Percentiles rank a stretch among this genome's conserved stretches.
Evolutionary conservation across 2,329 filamentous ascomycete species (phyloP).

Genomic region (Eurotiales sp.): DNA sequence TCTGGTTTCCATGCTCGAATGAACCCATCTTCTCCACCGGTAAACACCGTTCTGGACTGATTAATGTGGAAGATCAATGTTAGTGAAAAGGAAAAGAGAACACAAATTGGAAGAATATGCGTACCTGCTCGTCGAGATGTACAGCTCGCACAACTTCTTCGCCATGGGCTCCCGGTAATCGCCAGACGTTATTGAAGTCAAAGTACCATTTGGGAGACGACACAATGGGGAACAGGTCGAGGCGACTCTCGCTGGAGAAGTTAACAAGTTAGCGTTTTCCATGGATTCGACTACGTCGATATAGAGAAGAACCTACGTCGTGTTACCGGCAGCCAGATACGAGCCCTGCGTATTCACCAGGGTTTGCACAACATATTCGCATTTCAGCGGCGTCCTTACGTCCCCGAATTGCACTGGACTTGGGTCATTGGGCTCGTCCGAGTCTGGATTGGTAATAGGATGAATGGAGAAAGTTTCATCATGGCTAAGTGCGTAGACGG

Average conservation of each 20-base stretch:
- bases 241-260: conserved; percentile 31
- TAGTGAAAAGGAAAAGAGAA: not conserved
- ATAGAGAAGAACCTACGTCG: conserved; percentile 39
- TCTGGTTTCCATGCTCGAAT: conserved; percentile 36
- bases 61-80: not conserved
- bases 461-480: conserved; percentile 61
- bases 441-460: conserved; percentile 48
- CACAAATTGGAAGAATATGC: not conserved
- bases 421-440: conserved; percentile 40
- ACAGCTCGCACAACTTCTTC: conserved; percentile 47
- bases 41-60: conserved; percentile 40
- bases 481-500: conserved; percentile 58
- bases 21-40: conserved; percentile 44
- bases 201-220: conserved; percentile 36
- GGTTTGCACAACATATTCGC: conserved; percentile 59
- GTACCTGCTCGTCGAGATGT: conserved; percentile 42
- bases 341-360: conserved; percentile 41
- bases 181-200: conserved; percentile 38
- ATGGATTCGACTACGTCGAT: too few relatives aligned
- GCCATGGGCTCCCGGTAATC: conserved; percentile 45
- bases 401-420: conserved; percentile 52
- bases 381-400: conserved; percentile 51
- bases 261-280: not conserved
- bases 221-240: conserved; percentile 42
- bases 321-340: conserved; percentile 48